phyloP scores from a whole-genome alignment of 2,329 filamentous ascomycete species.

The Stagonosporopsis cucurbitacearum region DNA sequence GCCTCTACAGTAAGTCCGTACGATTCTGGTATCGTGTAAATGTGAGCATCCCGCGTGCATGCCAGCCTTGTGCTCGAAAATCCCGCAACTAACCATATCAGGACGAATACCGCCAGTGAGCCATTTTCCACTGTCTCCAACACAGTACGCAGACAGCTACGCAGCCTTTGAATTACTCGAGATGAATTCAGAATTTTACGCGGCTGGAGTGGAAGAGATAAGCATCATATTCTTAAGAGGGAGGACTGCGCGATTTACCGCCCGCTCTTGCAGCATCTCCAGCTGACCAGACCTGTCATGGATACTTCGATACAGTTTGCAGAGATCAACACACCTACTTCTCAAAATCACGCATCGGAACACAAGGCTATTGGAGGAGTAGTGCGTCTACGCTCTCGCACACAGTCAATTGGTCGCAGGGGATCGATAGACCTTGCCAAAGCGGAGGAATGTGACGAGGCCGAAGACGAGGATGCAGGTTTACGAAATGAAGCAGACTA shows the following conservation, averaged over 20 bases:
- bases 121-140: conserved; percentile 2
- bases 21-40: not conserved
- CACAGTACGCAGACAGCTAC: conserved; percentile 2
- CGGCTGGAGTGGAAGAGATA: not conserved
- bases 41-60: conserved; percentile 6
- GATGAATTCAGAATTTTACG: not conserved
- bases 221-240: conserved; percentile 6
- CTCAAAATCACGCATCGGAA: conserved; percentile 5
- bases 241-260: conserved; percentile 8
- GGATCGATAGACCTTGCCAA: conserved; percentile 9
- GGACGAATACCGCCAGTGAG: conserved; percentile 10
- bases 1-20: not conserved
- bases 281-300: conserved; percentile 9
- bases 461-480: conserved; percentile 43
- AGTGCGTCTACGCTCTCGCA: conserved; percentile 12
- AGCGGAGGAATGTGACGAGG: conserved; percentile 21
- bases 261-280: conserved; percentile 2
- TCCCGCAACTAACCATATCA: conserved; percentile 16
- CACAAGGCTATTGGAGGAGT: conserved; percentile 10
- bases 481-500: conserved; percentile 40
- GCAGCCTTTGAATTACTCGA: conserved; percentile 1
- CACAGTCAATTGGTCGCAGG: conserved; percentile 3
- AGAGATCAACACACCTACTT: conserved; percentile 1
- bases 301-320: conserved; percentile 12
- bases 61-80: conserved; percentile 2